Evolutionary conservation across 805 yeast genomes (phyloP), one percentile per base, ranked within the genome.

Genomic region (Maudiozyma pseudohumilis): DNA sequence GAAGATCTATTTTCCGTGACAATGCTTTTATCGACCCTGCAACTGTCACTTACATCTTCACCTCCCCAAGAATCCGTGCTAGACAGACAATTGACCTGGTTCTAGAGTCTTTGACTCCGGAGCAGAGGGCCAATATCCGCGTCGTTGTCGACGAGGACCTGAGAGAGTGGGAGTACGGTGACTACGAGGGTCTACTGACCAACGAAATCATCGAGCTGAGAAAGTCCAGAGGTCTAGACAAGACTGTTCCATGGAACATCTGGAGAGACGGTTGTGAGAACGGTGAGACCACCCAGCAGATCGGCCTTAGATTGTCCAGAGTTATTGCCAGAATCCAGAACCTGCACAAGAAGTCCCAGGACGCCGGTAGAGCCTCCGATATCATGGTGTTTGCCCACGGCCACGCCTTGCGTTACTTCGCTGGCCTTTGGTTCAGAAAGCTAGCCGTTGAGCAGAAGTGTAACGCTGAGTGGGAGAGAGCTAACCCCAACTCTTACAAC

Each of bases 151-250:
- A 77, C 44, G 75, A 82, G 34, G 87, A 85, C 50, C 61, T 87
- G 35, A 72, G 92, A 49, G 97, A 89, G 62, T 89, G 96, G 96
- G 94, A 85, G 47, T 89, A 89, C 52, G 97, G 97, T 48, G 92
- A 84, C 53, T 89, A 89, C 59, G 97, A 89, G 66, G 97, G 97
- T 5, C 59, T 77, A 47, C 55, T 70, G 40, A 81, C 95, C 2
- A 56, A 63, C 6, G 75, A 88, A 50, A 86, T 88, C 56, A 63
- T 69, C 31, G 72, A 66, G 11, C 59, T 75, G 46, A 74, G 95
- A 55, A 61, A 63, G 20, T 49, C 61, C 21, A 68, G 78, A 38
- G 94, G 92, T 0, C 60, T 82, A 28, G 73, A 65, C 32, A 42
- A 49, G 23, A 69, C 65, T 29, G 51, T 47, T 25, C 64, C 65